Conservation (phyloP, 306 rosid genomes). For the Pueraria montana region DNA sequence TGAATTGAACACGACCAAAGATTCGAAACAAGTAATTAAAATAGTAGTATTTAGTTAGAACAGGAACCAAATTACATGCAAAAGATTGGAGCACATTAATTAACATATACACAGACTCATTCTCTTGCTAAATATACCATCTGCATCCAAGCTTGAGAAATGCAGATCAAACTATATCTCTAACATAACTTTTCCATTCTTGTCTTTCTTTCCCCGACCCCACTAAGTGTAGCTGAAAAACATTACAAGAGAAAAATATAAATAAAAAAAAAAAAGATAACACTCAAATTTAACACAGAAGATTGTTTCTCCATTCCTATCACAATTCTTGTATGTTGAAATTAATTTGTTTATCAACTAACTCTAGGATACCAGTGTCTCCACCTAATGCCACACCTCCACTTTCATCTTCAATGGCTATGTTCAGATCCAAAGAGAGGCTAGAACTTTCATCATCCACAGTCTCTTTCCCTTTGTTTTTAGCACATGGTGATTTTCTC, state of each 20-base stretch:
- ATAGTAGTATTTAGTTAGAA: conserved; percentile 42
- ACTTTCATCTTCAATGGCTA: conserved; percentile 63
- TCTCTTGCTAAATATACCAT: conserved; percentile 28
- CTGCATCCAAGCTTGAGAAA: conserved; percentile 29
- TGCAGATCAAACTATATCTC: conserved; percentile 30
- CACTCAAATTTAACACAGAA: conserved; percentile 49
- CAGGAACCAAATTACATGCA: conserved; percentile 40
- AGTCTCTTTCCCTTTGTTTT: conserved; percentile 50
- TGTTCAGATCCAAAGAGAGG: conserved; percentile 74
- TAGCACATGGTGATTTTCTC: conserved; percentile 40
- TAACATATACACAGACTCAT: conserved; percentile 41
- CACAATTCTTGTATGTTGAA: conserved; percentile 55
- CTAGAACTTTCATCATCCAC: conserved; percentile 41
- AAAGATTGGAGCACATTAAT: conserved; percentile 46
- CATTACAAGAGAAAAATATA: conserved; percentile 18
- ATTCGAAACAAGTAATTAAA: background rate
- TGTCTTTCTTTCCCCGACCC: conserved; percentile 27
- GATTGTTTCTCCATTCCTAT: background rate
- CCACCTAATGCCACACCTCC: conserved; percentile 1
- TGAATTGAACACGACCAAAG: background rate
- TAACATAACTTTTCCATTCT: conserved; percentile 21
- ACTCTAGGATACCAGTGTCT: conserved; percentile 58
- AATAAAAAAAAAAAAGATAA: conserved; percentile 30
- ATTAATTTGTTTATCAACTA: conserved; percentile 66
- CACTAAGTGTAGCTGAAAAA: conserved; percentile 41